phyloP scores from a whole-genome alignment of 805 yeast genomes.

The Wickerhamiella brachini region DNA sequence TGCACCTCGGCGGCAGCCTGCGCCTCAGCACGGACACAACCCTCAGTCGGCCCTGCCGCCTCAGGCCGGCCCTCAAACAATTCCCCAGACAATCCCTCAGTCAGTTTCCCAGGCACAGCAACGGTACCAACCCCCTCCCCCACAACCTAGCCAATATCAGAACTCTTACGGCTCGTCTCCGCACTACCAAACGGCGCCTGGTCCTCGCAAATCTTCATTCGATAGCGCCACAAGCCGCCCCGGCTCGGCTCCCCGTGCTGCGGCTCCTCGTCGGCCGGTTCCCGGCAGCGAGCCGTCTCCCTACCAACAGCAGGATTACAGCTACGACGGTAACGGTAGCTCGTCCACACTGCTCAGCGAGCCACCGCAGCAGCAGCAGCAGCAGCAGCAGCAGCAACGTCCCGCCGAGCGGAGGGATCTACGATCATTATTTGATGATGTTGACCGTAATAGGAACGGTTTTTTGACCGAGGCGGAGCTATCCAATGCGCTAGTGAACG shows the following conservation, averaged over 20 bases:
- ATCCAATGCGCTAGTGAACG: constrained; percentile 43
- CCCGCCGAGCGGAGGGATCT: constrained; percentile 10
- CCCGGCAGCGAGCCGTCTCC: not conserved
- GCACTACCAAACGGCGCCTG: not conserved
- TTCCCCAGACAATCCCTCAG: not conserved
- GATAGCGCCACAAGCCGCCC: not conserved
- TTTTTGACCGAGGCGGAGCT: constrained; percentile 43
- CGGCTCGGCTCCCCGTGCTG: not conserved
- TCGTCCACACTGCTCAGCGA: too few relatives aligned
- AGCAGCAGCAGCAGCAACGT: constrained; percentile 1
- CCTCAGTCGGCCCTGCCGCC: not conserved
- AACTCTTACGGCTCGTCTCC: not conserved
- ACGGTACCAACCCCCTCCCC: not conserved
- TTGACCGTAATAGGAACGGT: constrained; percentile 42
- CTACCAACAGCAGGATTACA: not conserved
- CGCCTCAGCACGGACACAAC: not conserved
- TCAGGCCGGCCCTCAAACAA: not conserved
- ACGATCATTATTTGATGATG: constrained; percentile 42
- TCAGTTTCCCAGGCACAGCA: not conserved
- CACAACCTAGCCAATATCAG: not conserved
- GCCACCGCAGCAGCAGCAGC: constrained; percentile 1
- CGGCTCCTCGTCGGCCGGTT: not conserved
- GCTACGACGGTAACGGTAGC: not conserved
- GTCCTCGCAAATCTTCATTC: not conserved
- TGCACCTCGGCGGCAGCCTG: not conserved